phyloP scores from a whole-genome alignment of 768 basidiomycete species.

The Boletus edulis region DNA sequence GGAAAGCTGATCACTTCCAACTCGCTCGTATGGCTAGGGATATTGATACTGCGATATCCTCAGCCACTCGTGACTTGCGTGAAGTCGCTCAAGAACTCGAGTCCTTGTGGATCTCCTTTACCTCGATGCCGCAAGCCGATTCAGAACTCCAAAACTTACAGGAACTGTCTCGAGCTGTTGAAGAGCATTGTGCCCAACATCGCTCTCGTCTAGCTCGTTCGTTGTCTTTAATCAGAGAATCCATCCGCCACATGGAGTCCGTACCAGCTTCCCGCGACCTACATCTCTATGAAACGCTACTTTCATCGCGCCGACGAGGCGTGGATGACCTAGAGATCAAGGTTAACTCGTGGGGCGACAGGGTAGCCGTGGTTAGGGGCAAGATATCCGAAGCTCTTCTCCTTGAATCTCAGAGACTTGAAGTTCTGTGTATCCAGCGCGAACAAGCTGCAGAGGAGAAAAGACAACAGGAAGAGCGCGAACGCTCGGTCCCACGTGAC shows the following conservation, averaged over 20 bases:
- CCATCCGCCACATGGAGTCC: constrained; percentile 55
- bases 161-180: constrained; percentile 35
- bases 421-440: constrained; percentile 33
- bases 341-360: constrained; percentile 49
- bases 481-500: constrained; percentile 33
- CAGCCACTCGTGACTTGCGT: constrained; percentile 38
- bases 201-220: constrained; percentile 42
- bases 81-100: constrained; percentile 39
- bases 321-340: constrained; percentile 52
- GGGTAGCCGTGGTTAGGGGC: constrained; percentile 27
- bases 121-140: constrained; percentile 23
- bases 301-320: constrained; percentile 45
- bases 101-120: constrained; percentile 36
- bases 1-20: constrained; percentile 46
- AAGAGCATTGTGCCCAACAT: constrained; percentile 33
- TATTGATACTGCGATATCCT: constrained; percentile 44
- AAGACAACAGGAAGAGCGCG: constrained; percentile 14
- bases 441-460: constrained; percentile 28
- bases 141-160: constrained; percentile 37
- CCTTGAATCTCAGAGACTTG: constrained; percentile 40
- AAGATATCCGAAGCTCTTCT: constrained; percentile 41
- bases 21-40: constrained; percentile 53
- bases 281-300: constrained; percentile 45
- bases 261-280: constrained; percentile 42
- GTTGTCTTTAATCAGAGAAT: constrained; percentile 52